Conservation (phyloP, 2,329 filamentous ascomycete species). For the Hymenoscyphus fraxineus region DNA sequence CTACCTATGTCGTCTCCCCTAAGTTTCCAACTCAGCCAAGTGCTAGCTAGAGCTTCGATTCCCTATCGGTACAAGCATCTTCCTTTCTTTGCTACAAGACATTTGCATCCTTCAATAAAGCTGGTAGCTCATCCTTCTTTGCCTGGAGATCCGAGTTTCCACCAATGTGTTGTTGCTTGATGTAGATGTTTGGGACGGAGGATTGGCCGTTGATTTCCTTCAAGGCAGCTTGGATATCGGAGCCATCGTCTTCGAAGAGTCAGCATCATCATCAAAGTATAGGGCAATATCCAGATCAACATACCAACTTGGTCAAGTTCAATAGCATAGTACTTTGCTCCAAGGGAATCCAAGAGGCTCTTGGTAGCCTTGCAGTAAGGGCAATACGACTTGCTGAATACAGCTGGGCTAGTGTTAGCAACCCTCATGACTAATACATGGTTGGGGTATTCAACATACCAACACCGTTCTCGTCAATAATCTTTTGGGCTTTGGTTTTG, state of each 20-base stretch:
- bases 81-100: conserved; percentile 46
- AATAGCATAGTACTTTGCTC: conserved; percentile 69
- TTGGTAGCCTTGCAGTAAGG: conserved; percentile 86
- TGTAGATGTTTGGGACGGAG: conserved; percentile 95
- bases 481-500: conserved; percentile 74
- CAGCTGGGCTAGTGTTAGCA: conserved; percentile 55
- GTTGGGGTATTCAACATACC: conserved; percentile 48
- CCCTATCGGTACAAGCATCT: not conserved
- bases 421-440: not conserved
- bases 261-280: not conserved
- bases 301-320: conserved; percentile 84
- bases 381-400: conserved; percentile 98
- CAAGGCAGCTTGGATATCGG: conserved; percentile 78
- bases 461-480: conserved; percentile 88
- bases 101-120: conserved; percentile 59
- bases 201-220: conserved; percentile 75
- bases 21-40: not conserved
- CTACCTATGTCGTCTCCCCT: not conserved
- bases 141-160: conserved; percentile 87
- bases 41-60: not conserved
- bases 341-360: conserved; percentile 62
- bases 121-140: conserved; percentile 60
- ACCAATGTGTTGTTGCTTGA: conserved; percentile 85
- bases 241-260: conserved; percentile 65
- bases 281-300: conserved; percentile 37